Conservation (phyloP, 1,284 basidiomycete genomes). For the Rhizoctonia solani region DNA sequence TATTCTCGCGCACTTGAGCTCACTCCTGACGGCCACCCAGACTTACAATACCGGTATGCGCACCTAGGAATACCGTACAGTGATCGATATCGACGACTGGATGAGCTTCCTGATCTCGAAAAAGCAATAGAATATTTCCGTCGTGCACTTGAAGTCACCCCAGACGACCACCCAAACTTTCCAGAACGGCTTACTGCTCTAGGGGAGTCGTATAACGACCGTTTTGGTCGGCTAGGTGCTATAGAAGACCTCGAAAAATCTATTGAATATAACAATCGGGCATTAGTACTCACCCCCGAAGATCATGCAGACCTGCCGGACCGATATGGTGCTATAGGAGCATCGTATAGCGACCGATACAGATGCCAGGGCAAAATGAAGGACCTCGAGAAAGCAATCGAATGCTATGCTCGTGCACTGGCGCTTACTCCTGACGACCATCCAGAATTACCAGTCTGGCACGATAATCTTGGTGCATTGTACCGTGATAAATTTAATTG, state of each 20-base stretch:
- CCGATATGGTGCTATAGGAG: not conserved
- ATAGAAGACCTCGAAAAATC: not conserved
- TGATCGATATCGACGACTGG: not conserved
- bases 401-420: not conserved
- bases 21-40: not conserved
- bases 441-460: not conserved
- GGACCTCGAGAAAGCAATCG: constrained; percentile 21
- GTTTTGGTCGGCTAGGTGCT: not conserved
- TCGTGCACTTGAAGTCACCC: not conserved
- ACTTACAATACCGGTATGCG: not conserved
- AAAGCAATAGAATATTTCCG: not conserved
- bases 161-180: not conserved
- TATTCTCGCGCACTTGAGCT: not conserved
- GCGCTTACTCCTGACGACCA: not conserved
- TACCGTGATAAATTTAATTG: no score
- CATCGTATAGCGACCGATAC: not conserved
- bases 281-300: not conserved
- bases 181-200: not conserved
- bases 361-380: not conserved
- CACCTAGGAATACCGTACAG: not conserved
- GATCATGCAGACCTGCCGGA: not conserved
- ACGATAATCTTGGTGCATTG: not conserved
- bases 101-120: not conserved
- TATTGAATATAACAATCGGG: not conserved
- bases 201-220: no score